phyloP scores from a whole-genome alignment of 306 rosid genomes.

The Astragalus glycyphyllos region DNA sequence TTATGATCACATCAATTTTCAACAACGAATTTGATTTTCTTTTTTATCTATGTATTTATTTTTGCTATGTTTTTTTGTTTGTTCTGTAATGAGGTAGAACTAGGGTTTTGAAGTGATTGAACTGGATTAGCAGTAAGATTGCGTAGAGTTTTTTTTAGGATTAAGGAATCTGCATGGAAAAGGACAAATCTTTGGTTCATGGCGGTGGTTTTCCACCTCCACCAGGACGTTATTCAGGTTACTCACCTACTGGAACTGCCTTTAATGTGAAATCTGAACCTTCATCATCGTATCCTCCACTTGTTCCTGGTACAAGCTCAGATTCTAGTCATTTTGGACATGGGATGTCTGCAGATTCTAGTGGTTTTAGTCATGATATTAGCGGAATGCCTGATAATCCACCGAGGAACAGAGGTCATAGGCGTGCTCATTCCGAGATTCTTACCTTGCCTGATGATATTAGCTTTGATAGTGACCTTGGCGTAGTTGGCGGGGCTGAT shows the following conservation, averaged over 20 bases:
- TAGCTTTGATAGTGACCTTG: constrained; percentile 93
- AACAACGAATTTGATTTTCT: constrained; percentile 1
- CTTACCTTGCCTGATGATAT: constrained; percentile 92
- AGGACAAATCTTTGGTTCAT: constrained; percentile 68
- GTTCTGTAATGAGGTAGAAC: constrained; percentile 24
- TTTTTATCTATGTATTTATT: background rate
- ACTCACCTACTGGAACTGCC: constrained; percentile 54
- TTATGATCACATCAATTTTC: constrained; percentile 31
- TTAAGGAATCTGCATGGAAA: constrained; percentile 62
- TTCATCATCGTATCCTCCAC: constrained; percentile 55
- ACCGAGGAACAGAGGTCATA: constrained; percentile 79
- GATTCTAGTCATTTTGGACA: constrained; percentile 68
- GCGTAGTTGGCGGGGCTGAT: constrained; percentile 89
- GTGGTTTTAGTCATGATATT: constrained; percentile 89
- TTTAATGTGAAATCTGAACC: constrained; percentile 80
- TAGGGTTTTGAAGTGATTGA: constrained; percentile 48
- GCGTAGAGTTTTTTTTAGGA: constrained; percentile 31
- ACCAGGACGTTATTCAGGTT: constrained; percentile 66
- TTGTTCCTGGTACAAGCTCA: constrained; percentile 59
- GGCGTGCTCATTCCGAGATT: constrained; percentile 96
- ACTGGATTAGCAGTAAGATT: constrained; percentile 37
- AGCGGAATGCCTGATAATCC: constrained; percentile 95
- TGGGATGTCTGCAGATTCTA: constrained; percentile 56
- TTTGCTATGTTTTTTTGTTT: background rate
- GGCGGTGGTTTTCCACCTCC: constrained; percentile 81